Conservation (phyloP, 1,139 yeast species). For the Zygoascus sp. region DNA sequence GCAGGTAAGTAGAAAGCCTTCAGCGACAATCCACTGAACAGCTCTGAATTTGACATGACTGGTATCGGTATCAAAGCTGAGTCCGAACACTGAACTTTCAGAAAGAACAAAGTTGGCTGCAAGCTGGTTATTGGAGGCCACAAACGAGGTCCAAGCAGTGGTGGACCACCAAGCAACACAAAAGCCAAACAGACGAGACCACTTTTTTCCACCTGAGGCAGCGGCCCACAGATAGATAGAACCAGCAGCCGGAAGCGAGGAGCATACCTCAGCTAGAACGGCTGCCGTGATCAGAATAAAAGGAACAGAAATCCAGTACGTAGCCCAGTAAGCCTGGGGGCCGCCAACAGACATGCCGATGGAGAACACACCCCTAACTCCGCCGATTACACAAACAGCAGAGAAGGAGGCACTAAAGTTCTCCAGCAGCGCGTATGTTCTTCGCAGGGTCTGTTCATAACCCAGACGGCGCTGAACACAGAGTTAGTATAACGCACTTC, state of each 20-base stretch:
- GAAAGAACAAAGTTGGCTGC: constrained; percentile 27
- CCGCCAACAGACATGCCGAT: constrained; percentile 28
- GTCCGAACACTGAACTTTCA: constrained; percentile 25
- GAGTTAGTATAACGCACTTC: constrained; percentile 21
- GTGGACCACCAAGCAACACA: constrained; percentile 31
- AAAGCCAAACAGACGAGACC: constrained; percentile 28
- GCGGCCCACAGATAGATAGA: constrained; percentile 33
- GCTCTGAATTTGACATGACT: constrained; percentile 27
- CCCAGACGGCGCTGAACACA: constrained; percentile 20
- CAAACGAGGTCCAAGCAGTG: constrained; percentile 30
- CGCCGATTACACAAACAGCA: constrained; percentile 26
- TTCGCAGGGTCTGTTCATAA: constrained; percentile 24
- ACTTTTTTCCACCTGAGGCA: constrained; percentile 26
- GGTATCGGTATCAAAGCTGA: constrained; percentile 20
- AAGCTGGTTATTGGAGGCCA: constrained; percentile 25
- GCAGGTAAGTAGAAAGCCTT: constrained; percentile 22
- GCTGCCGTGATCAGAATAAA: constrained; percentile 28
- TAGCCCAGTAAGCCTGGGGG: constrained; percentile 29
- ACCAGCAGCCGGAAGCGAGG: constrained; percentile 33
- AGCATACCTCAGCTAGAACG: constrained; percentile 29
- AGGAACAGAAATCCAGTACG: constrained; percentile 22
- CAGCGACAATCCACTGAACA: constrained; percentile 28
- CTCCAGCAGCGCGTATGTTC: constrained; percentile 25
- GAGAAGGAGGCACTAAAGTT: constrained; percentile 28
- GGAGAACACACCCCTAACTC: constrained; percentile 24